Percentiles rank a stretch among this genome's conserved stretches.
Evolutionary conservation across 805 yeast genomes (phyloP).

Genomic region (Wickerhamomyces rabaulensis): DNA sequence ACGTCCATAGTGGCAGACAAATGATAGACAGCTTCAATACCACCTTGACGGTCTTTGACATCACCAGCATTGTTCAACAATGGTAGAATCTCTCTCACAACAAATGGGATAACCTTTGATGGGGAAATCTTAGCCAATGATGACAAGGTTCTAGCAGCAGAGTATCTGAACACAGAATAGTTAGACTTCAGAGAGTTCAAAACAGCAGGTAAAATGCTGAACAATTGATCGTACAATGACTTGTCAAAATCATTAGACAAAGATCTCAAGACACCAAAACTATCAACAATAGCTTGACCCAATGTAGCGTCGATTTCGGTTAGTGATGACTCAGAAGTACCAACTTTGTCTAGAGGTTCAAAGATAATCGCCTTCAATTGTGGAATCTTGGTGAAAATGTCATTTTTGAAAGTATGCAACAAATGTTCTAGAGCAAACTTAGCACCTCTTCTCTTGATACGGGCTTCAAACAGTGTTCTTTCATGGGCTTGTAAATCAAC

Average conservation of each 20-base stretch:
- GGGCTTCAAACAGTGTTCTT: constrained; percentile 65
- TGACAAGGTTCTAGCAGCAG: constrained; percentile 87
- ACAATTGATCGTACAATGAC: constrained; percentile 43
- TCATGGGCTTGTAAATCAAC: constrained; percentile 61
- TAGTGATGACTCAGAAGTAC: constrained; percentile 19
- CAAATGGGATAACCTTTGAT: constrained; percentile 64
- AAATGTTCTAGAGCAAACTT: constrained; percentile 60
- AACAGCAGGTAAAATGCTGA: constrained; percentile 48
- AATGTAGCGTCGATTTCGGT: constrained; percentile 34
- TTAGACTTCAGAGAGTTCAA: constrained; percentile 53
- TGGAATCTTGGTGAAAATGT: constrained; percentile 57
- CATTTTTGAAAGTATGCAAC: constrained; percentile 44
- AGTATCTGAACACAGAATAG: constrained; percentile 81
- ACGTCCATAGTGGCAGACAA: constrained; percentile 81
- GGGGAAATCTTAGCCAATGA: constrained; percentile 68
- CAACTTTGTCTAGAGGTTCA: constrained; percentile 49
- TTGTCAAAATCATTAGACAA: constrained; percentile 56
- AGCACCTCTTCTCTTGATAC: constrained; percentile 82
- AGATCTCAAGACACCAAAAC: constrained; percentile 76
- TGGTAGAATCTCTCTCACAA: constrained; percentile 77
- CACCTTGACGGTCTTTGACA: constrained; percentile 79
- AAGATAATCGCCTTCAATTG: constrained; percentile 62
- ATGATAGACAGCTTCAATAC: constrained; percentile 87
- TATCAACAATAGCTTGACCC: constrained; percentile 83
- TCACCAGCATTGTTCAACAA: constrained; percentile 72